These are phyloP conservation scores for Oemleria cerasiformis DNA, from an alignment of 306 rosid genomes.

Conservation along the genomic window DNA sequence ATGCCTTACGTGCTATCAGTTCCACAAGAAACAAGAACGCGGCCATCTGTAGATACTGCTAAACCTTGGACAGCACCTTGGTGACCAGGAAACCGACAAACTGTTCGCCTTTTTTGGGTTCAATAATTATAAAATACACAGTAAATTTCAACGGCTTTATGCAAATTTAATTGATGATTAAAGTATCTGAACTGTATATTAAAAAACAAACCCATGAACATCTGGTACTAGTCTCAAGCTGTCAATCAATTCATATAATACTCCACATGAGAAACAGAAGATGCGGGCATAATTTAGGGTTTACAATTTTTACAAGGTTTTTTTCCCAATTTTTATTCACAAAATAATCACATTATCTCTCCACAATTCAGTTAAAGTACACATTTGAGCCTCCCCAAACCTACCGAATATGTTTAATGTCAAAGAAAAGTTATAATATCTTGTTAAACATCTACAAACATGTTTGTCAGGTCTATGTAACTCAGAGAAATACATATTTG, in stretches of 20 bases:
- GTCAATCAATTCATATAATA: background rate
- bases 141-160: background rate
- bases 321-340: too few relatives aligned
- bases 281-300: too few relatives aligned
- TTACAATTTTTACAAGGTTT: too few relatives aligned
- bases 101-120: constrained; percentile 47
- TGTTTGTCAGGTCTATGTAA: too few relatives aligned
- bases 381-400: too few relatives aligned
- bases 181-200: background rate
- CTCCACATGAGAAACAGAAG: background rate
- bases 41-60: constrained; percentile 75
- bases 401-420: too few relatives aligned
- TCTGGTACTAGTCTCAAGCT: background rate
- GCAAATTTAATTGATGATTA: background rate
- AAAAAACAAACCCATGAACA: background rate
- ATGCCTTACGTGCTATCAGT: constrained; percentile 78
- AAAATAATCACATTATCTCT: too few relatives aligned
- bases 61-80: constrained; percentile 87
- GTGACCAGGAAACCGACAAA: constrained; percentile 87
- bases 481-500: too few relatives aligned
- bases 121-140: background rate
- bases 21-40: constrained; percentile 82
- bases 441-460: too few relatives aligned
- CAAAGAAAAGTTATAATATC: too few relatives aligned
- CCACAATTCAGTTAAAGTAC: too few relatives aligned